These are phyloP conservation scores for Xeromyces bisporus DNA, from an alignment of 495 filamentous ascomycete species.

Conservation along the genomic window DNA sequence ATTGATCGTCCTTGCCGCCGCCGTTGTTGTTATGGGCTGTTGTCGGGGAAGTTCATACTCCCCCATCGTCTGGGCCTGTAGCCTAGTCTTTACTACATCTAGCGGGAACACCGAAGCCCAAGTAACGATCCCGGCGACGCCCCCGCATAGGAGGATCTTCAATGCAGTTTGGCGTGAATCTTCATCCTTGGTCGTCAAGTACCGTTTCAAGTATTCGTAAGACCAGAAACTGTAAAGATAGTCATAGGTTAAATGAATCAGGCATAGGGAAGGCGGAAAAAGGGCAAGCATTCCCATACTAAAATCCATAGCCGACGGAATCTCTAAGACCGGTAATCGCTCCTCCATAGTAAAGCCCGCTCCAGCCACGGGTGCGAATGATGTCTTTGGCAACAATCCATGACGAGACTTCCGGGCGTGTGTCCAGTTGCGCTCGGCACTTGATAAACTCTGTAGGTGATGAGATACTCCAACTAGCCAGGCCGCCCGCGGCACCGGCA, in stretches of 20 bases:
- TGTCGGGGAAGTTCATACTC: constrained; percentile 6
- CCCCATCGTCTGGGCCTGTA: constrained; percentile 47
- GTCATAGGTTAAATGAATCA: constrained; percentile 7
- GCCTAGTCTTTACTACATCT: constrained; percentile 75
- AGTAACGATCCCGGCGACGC: constrained; percentile 65
- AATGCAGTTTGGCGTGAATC: constrained; percentile 31
- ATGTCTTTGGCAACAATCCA: constrained; percentile 47
- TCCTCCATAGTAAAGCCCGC: constrained; percentile 64
- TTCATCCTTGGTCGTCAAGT: constrained; percentile 26
- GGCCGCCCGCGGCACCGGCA: constrained; percentile 59
- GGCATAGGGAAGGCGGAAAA: constrained; percentile 1
- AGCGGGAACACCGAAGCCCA: constrained; percentile 81
- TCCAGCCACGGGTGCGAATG: constrained; percentile 40
- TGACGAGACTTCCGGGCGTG: constrained; percentile 26
- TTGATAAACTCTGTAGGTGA: constrained; percentile 81
- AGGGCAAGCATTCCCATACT: constrained; percentile 33
- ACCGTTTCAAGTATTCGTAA: constrained; percentile 55
- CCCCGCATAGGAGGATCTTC: constrained; percentile 63
- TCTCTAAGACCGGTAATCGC: constrained; percentile 64
- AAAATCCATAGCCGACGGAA: constrained; percentile 80
- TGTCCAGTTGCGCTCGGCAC: constrained; percentile 54
- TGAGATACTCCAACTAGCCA: constrained; percentile 65
- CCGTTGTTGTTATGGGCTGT: too few species aligned
- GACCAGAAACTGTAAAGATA: constrained; percentile 48
- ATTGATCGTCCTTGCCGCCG: too few species aligned